Percentiles rank a stretch among this genome's conserved stretches.
Evolutionary conservation across 73 alveolate genomes (phyloP).

Genomic region (Blepharisma japonicum): DNA sequence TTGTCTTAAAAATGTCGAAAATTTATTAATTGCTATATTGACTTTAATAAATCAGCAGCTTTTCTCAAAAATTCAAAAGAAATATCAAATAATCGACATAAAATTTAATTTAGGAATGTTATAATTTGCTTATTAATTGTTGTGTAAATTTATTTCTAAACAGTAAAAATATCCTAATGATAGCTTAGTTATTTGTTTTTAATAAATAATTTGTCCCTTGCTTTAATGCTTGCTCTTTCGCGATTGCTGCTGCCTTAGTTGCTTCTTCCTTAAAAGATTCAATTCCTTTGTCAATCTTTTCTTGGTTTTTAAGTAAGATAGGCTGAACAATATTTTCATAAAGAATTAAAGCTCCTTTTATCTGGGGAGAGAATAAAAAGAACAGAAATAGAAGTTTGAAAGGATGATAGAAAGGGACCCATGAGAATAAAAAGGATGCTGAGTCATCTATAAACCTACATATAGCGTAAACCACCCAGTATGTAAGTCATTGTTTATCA

Average conservation of each 20-base stretch:
- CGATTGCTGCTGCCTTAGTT: neutral
- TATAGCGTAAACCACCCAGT: conserved; percentile 77
- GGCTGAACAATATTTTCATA: neutral
- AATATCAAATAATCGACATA: too few relatives aligned
- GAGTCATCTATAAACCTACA: conserved; percentile 63
- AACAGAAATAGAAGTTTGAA: conserved; percentile 64
- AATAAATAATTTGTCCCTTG: neutral
- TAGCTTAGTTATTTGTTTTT: too few relatives aligned
- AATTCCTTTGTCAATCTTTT: neutral
- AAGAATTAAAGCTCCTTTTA: neutral
- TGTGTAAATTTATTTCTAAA: too few relatives aligned
- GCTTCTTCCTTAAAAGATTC: neutral
- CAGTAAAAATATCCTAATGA: too few relatives aligned
- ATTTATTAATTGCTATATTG: too few relatives aligned
- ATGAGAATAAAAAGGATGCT: conserved; percentile 55
- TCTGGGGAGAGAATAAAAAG: conserved; percentile 73
- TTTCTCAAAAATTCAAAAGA: too few relatives aligned
- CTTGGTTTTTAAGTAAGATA: conserved; percentile 7
- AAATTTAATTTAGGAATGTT: too few relatives aligned
- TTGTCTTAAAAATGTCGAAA: too few relatives aligned
- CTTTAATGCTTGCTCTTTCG: conserved; percentile 24
- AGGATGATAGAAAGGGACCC: conserved; percentile 83
- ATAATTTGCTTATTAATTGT: too few relatives aligned
- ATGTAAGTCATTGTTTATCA: conserved; percentile 82
- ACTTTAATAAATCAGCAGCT: too few relatives aligned